These are phyloP conservation scores for Hypoxylon sp. DNA, from an alignment of 2,329 filamentous ascomycete genomes.

Conservation along the genomic window DNA sequence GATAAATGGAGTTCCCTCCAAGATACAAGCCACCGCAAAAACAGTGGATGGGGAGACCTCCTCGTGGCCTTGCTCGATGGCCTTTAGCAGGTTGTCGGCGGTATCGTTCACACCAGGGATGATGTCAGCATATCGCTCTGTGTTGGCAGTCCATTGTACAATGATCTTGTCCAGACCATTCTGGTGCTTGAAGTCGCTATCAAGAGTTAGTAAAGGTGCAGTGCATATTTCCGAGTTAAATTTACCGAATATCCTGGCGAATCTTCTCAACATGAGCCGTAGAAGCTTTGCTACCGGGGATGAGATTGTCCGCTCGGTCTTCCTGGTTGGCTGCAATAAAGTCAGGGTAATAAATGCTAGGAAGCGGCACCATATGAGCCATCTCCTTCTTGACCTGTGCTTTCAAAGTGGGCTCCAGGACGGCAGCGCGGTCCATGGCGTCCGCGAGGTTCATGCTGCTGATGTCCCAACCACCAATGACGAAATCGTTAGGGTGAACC, in stretches of 20 bases:
- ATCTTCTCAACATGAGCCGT: conserved; percentile 91
- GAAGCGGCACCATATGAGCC: conserved; percentile 85
- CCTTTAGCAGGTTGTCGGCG: conserved; percentile 87
- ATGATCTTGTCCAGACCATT: conserved; percentile 94
- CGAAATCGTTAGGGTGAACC: conserved; percentile 96
- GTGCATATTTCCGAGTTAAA: neutral
- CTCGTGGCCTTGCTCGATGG: conserved; percentile 85
- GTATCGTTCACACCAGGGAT: conserved; percentile 93
- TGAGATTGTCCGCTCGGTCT: conserved; percentile 90
- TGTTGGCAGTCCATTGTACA: conserved; percentile 98
- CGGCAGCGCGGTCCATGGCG: conserved; percentile 94
- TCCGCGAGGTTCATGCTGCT: conserved; percentile 87
- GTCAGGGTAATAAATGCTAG: conserved; percentile 97
- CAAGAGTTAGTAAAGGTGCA: conserved; percentile 21
- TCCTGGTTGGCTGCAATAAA: conserved; percentile 99
- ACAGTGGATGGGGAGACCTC: conserved; percentile 96
- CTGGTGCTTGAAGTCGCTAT: conserved; percentile 84
- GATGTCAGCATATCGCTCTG: conserved; percentile 93
- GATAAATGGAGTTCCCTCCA: conserved; percentile 93
- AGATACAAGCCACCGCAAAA: conserved; percentile 92
- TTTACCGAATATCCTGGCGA: conserved; percentile 86
- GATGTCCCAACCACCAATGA: conserved; percentile 97
- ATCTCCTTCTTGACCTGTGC: conserved; percentile 90
- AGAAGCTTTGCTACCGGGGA: conserved; percentile 84
- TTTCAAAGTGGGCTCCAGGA: conserved; percentile 96